Conservation (phyloP, 2,329 filamentous ascomycete genomes). For the Stemphylium beticola region DNA sequence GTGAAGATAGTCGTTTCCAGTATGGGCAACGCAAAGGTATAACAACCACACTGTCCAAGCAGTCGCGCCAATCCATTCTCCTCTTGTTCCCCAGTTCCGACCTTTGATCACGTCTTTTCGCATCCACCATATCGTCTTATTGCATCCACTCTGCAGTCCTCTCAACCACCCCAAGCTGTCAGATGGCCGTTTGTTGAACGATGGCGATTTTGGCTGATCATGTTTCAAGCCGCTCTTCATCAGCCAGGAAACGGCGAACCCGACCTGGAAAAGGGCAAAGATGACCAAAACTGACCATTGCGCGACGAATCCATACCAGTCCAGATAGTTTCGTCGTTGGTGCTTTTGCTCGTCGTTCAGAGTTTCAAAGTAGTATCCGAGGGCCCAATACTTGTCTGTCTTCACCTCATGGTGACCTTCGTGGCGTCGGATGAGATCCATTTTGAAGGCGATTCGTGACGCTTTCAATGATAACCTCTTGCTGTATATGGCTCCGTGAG, state of each 20-base stretch:
- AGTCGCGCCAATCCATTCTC: conserved; percentile 56
- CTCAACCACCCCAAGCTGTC: conserved; percentile 33
- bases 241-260: conserved; percentile 46
- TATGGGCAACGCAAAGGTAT: conserved; percentile 57
- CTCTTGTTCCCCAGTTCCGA: conserved; percentile 59
- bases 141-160: conserved; percentile 30
- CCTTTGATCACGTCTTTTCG: conserved; percentile 52
- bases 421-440: conserved; percentile 29
- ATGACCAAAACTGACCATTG: conserved; percentile 60
- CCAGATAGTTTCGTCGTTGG: conserved; percentile 59
- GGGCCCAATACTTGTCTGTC: conserved; percentile 34
- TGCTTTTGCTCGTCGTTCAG: conserved; percentile 58
- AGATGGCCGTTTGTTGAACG: conserved; percentile 44
- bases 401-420: conserved; percentile 34
- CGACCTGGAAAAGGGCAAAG: conserved; percentile 51
- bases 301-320: conserved; percentile 61
- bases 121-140: conserved; percentile 52
- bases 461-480: not conserved
- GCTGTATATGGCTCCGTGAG: not conserved
- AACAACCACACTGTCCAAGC: conserved; percentile 62
- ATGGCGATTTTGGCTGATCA: conserved; percentile 52
- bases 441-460: conserved; percentile 1
- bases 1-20: conserved; percentile 67
- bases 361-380: conserved; percentile 62
- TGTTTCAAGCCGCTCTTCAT: conserved; percentile 32